These are phyloP conservation scores for Geranium brycei DNA, from an alignment of 345 rosid species.

Conservation along the genomic window DNA sequence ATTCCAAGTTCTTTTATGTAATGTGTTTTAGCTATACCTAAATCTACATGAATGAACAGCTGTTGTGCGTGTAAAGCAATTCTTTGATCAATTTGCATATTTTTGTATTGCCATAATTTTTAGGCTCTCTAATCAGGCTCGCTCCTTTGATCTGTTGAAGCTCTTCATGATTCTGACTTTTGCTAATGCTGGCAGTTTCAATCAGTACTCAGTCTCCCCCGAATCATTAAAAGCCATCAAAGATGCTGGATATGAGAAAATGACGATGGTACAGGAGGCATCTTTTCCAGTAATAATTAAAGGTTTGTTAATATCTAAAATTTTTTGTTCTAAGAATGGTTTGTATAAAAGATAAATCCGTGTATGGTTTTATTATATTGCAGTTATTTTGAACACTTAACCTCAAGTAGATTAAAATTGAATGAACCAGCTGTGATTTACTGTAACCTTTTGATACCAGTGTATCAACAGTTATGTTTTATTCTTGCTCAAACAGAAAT, in stretches of 20 bases:
- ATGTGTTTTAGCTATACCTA: too few relatives aligned
- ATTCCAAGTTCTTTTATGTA: too few relatives aligned
- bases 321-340: not conserved
- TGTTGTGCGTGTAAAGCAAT: not conserved
- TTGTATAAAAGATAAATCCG: not conserved
- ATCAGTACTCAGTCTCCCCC: slow-evolving; percentile 62
- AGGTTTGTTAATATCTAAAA: slow-evolving; percentile 29
- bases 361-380: not conserved
- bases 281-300: slow-evolving; percentile 74
- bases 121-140: not conserved
- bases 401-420: not conserved
- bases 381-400: too few relatives aligned
- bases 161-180: slow-evolving; percentile 5
- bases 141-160: not conserved
- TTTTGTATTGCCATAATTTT: too few relatives aligned
- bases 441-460: not conserved
- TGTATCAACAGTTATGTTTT: not conserved
- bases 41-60: too few relatives aligned
- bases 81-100: not conserved
- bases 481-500: not conserved
- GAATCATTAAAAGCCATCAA: slow-evolving; percentile 64
- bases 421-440: not conserved
- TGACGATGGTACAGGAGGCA: slow-evolving; percentile 94
- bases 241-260: slow-evolving; percentile 84
- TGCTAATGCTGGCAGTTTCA: slow-evolving; percentile 50